phyloP scores from a whole-genome alignment of 169 alveolate genomes.

The Plasmodium vivax region DNA sequence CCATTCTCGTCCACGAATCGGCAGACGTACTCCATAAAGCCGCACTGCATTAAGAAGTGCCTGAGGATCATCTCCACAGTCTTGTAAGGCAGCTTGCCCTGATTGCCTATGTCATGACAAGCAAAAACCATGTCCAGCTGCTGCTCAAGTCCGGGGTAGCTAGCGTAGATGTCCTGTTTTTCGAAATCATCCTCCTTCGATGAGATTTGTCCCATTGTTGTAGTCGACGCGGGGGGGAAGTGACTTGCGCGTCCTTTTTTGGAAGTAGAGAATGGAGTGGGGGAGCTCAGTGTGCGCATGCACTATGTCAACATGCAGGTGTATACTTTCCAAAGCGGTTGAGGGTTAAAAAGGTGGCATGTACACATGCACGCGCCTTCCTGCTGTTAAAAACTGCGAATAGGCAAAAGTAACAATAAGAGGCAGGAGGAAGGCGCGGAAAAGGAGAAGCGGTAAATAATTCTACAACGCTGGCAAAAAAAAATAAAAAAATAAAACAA shows the following conservation, averaged over 20 bases:
- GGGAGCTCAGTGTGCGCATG: neutral
- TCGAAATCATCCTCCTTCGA: slow-evolving; percentile 61
- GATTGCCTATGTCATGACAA: slow-evolving; percentile 85
- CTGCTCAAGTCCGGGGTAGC: slow-evolving; percentile 87
- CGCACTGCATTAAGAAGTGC: slow-evolving; percentile 86
- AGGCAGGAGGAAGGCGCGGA: neutral
- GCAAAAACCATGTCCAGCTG: slow-evolving; percentile 84
- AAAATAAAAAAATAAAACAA: neutral
- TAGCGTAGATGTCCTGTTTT: slow-evolving; percentile 53
- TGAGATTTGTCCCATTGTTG: slow-evolving; percentile 56
- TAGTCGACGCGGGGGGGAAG: neutral
- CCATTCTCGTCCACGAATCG: slow-evolving; percentile 82
- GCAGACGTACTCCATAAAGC: slow-evolving; percentile 86
- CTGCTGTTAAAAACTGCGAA: neutral
- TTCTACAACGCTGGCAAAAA: neutral
- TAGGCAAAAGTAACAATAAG: neutral
- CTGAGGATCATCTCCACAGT: slow-evolving; percentile 87
- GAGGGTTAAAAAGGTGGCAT: neutral
- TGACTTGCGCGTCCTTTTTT: slow-evolving; percentile 15
- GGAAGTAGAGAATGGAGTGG: neutral
- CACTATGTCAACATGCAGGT: neutral
- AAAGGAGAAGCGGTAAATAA: neutral
- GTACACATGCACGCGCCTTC: neutral
- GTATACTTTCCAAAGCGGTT: neutral
- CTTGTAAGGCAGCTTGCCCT: slow-evolving; percentile 83